Percentiles rank a stretch among this genome's conserved stretches.
Evolutionary conservation across 768 basidiomycete genomes (phyloP).

Genomic region (Hemileccinum impolitum): DNA sequence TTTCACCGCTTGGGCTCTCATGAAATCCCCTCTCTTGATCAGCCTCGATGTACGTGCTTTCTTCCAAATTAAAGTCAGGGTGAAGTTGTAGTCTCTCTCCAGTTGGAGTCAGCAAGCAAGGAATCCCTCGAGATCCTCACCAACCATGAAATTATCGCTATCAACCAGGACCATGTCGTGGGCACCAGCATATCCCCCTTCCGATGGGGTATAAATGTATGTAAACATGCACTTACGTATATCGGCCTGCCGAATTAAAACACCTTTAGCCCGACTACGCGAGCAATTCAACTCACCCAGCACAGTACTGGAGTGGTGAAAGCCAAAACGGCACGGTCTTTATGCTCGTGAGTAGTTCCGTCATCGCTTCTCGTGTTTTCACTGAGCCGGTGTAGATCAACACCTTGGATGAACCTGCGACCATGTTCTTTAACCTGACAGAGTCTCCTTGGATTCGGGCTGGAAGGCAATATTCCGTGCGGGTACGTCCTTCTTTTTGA

Average conservation of each 20-base stretch:
- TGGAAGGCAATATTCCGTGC: slow-evolving; percentile 60
- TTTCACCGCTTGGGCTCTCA: slow-evolving; percentile 69
- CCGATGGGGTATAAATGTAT: slow-evolving; percentile 64
- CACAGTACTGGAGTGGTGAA: slow-evolving; percentile 71
- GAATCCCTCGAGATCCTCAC: slow-evolving; percentile 54
- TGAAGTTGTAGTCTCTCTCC: neutral
- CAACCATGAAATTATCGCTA: slow-evolving; percentile 63
- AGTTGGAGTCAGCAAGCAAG: slow-evolving; percentile 51
- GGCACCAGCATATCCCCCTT: slow-evolving; percentile 64
- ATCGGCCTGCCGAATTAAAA: neutral
- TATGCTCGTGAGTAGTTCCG: slow-evolving; percentile 50
- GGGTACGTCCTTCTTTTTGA: slow-evolving; percentile 39
- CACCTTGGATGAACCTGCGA: slow-evolving; percentile 50
- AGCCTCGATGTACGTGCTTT: slow-evolving; percentile 48
- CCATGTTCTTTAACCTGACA: slow-evolving; percentile 60
- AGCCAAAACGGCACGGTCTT: slow-evolving; percentile 62
- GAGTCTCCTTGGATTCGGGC: slow-evolving; percentile 72
- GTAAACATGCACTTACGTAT: slow-evolving; percentile 16
- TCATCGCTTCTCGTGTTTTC: neutral
- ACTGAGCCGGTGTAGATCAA: slow-evolving; percentile 46
- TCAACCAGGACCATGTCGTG: slow-evolving; percentile 63
- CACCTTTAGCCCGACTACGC: slow-evolving; percentile 33
- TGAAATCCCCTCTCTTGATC: slow-evolving; percentile 67
- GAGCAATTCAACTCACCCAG: slow-evolving; percentile 47
- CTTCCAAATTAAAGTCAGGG: slow-evolving; percentile 1